Conservation (phyloP, 176 grass and related monocot genomes). For the Dactylis glomerata region DNA sequence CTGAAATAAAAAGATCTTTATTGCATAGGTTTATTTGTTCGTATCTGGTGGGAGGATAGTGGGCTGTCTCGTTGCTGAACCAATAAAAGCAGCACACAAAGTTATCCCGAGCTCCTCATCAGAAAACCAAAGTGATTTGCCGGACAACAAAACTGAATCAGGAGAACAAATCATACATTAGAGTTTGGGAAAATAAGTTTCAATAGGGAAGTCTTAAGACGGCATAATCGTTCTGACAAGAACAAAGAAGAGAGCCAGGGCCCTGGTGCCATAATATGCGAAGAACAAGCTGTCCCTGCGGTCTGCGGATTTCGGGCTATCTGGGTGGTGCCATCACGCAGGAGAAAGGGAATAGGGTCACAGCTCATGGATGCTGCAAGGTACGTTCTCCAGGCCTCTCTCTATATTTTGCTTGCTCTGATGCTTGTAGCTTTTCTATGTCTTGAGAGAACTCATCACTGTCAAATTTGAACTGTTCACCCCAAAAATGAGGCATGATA, state of each 20-base stretch:
- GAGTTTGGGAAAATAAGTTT: slow-evolving; percentile 75
- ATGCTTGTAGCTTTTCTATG: background rate
- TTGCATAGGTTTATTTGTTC: slow-evolving; percentile 73
- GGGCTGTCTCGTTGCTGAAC: slow-evolving; percentile 84
- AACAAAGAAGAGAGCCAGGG: slow-evolving; percentile 33
- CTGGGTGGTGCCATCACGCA: slow-evolving; percentile 77
- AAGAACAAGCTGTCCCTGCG: slow-evolving; percentile 58
- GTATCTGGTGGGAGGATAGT: slow-evolving; percentile 73
- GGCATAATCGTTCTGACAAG: slow-evolving; percentile 26
- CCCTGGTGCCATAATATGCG: slow-evolving; percentile 64
- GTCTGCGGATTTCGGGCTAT: slow-evolving; percentile 81
- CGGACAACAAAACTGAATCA: slow-evolving; percentile 19
- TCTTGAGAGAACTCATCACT: background rate
- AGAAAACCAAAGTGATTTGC: background rate
- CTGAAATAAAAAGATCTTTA: background rate
- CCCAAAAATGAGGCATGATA: background rate
- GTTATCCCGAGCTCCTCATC: slow-evolving; percentile 43
- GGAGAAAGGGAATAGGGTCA: slow-evolving; percentile 64
- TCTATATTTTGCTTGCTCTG: background rate
- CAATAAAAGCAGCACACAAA: slow-evolving; percentile 79
- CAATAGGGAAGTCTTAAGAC: slow-evolving; percentile 64
- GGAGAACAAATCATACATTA: slow-evolving; percentile 42
- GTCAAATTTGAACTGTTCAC: background rate
- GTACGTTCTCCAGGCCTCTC: slow-evolving; percentile 18
- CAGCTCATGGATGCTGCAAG: slow-evolving; percentile 72